A percentile compares a stretch with the other conserved stretches of the same genome.
These are phyloP conservation scores for Trichoderma aggressivum DNA, from an alignment of 2,329 filamentous ascomycete genomes.

Conservation along the genomic window DNA sequence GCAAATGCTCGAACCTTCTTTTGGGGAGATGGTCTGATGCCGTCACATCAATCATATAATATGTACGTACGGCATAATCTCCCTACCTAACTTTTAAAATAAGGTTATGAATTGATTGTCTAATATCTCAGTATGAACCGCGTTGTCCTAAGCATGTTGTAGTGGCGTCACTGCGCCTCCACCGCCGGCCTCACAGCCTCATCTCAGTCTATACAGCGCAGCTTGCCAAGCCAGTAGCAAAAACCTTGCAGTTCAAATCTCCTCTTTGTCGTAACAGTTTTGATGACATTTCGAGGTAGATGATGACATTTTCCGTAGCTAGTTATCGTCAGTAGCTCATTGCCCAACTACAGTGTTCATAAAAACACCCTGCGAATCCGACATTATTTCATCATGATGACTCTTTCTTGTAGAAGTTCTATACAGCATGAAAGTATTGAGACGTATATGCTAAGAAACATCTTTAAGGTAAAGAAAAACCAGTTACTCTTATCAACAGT, in stretches of 20 bases:
- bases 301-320: not conserved
- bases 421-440: not conserved
- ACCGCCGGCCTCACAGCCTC: not conserved
- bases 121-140: not conserved
- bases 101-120: not conserved
- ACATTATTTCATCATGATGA: not conserved
- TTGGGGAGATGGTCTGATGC: not conserved
- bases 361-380: not conserved
- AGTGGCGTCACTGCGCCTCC: conserved; percentile 4
- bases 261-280: not conserved
- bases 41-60: not conserved
- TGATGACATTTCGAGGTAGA: not conserved
- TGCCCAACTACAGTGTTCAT: not conserved
- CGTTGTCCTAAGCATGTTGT: not conserved
- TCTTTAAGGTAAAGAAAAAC: not conserved
- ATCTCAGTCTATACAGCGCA: not conserved
- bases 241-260: not conserved
- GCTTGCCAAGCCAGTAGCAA: conserved; percentile 4
- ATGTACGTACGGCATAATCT: not conserved
- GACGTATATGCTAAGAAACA: not conserved
- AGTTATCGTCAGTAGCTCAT: not conserved
- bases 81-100: not conserved
- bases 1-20: not conserved
- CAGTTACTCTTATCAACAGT: not conserved
- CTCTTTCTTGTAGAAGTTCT: not conserved